A percentile compares a stretch with the other conserved stretches of the same genome.
Evolutionary conservation across 1,284 basidiomycete species (phyloP).

Genomic region (Cerrena zonata): DNA sequence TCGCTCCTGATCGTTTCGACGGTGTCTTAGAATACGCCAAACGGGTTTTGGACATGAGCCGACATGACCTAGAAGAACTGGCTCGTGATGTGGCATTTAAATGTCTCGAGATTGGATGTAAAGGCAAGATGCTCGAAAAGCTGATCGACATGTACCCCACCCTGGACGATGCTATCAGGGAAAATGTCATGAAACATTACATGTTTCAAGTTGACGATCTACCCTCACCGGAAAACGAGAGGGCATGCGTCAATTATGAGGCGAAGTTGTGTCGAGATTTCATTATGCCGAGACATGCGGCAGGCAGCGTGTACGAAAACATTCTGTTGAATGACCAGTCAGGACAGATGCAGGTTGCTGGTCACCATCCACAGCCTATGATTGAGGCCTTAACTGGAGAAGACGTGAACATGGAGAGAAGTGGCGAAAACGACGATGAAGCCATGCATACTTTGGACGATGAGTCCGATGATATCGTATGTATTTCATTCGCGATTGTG

Average conservation of each 20-base stretch:
- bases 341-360: neutral
- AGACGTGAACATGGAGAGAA: slow-evolving; percentile 10
- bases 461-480: slow-evolving; percentile 18
- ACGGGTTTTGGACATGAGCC: slow-evolving; percentile 38
- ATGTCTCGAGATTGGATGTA: slow-evolving; percentile 59
- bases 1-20: slow-evolving; percentile 50
- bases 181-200: slow-evolving; percentile 43
- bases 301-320: neutral
- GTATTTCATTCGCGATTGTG: slow-evolving; percentile 8
- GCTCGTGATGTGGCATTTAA: slow-evolving; percentile 48
- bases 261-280: slow-evolving; percentile 50
- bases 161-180: slow-evolving; percentile 38
- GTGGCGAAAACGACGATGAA: slow-evolving; percentile 5
- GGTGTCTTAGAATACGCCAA: slow-evolving; percentile 52
- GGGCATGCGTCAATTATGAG: slow-evolving; percentile 35
- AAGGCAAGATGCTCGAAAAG: slow-evolving; percentile 61
- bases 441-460: slow-evolving; percentile 3
- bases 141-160: slow-evolving; percentile 42
- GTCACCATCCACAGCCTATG: too few relatives aligned
- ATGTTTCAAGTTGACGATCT: slow-evolving; percentile 47
- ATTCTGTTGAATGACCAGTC: neutral
- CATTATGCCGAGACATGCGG: slow-evolving; percentile 16
- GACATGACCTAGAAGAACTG: slow-evolving; percentile 38
- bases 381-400: neutral
- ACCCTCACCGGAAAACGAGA: slow-evolving; percentile 43